phyloP scores from a whole-genome alignment of 2,329 filamentous ascomycete genomes.

The Fusarium nurragi region DNA sequence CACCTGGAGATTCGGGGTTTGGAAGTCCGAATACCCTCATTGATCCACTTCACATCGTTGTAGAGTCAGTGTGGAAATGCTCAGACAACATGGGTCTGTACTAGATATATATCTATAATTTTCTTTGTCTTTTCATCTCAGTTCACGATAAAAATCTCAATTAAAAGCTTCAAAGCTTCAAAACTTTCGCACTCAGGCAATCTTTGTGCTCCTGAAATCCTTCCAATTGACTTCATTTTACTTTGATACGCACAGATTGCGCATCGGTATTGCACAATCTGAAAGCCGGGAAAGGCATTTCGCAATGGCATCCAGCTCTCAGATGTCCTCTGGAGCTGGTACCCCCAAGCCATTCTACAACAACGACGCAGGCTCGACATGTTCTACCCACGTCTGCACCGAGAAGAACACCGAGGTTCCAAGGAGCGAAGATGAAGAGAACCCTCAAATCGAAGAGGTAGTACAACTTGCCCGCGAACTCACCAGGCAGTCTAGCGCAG shows the following conservation, averaged over 20 bases:
- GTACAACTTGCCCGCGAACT: constrained; percentile 45
- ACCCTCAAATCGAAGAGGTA: constrained; percentile 32
- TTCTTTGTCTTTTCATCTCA: constrained; percentile 16
- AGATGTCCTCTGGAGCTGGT: constrained; percentile 8
- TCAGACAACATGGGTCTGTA: constrained; percentile 4
- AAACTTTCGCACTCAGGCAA: neutral
- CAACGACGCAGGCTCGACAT: constrained; percentile 24
- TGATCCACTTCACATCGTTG: constrained; percentile 21
- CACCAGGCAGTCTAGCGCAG: constrained; percentile 41
- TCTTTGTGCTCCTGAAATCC: neutral
- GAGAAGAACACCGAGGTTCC: constrained; percentile 27
- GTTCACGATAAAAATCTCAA: neutral
- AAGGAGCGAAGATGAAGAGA: constrained; percentile 3
- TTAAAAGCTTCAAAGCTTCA: neutral
- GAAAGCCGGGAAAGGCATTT: neutral
- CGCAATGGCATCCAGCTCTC: constrained; percentile 22
- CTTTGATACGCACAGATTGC: neutral
- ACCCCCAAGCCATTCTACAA: neutral
- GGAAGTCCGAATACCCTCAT: constrained; percentile 37
- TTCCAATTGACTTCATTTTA: neutral
- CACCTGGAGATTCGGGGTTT: constrained; percentile 28
- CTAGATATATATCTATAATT: neutral
- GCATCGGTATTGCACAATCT: neutral
- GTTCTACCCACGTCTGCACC: constrained; percentile 23
- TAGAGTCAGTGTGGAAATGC: constrained; percentile 2